These are phyloP conservation scores for Oemleria cerasiformis DNA, from an alignment of 306 rosid species.

Conservation along the genomic window DNA sequence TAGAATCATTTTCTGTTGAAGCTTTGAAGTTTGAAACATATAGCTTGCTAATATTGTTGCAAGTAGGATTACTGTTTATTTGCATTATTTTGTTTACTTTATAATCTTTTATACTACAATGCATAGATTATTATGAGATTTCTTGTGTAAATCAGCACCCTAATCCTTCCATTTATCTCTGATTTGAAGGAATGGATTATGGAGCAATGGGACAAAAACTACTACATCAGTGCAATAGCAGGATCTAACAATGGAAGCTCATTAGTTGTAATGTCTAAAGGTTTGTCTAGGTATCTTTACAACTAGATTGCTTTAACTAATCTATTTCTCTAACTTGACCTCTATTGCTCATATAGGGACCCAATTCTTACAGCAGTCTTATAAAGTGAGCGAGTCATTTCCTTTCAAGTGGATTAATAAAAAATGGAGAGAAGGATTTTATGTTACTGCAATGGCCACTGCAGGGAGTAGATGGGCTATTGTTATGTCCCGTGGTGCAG, in stretches of 20 bases:
- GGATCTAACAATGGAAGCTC: slow-evolving; percentile 79
- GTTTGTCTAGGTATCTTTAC: slow-evolving; percentile 38
- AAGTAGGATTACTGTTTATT: neutral
- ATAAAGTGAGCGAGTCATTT: slow-evolving; percentile 85
- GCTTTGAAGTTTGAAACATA: neutral
- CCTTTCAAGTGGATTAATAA: slow-evolving; percentile 89
- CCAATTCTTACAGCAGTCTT: slow-evolving; percentile 70
- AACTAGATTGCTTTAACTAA: neutral
- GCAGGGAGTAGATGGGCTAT: slow-evolving; percentile 77
- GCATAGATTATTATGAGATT: neutral
- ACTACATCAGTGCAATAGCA: slow-evolving; percentile 72
- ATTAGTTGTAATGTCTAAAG: slow-evolving; percentile 84
- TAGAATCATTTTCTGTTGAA: neutral
- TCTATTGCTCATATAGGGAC: slow-evolving; percentile 48
- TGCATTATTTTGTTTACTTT: neutral
- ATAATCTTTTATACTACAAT: neutral
- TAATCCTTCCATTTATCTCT: slow-evolving; percentile 22
- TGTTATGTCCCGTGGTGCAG: slow-evolving; percentile 84
- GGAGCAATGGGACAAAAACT: slow-evolving; percentile 88
- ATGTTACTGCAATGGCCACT: slow-evolving; percentile 86
- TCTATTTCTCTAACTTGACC: slow-evolving; percentile 12
- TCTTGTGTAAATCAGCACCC: slow-evolving; percentile 37
- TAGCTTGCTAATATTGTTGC: neutral
- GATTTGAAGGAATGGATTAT: slow-evolving; percentile 73
- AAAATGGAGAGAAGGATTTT: slow-evolving; percentile 85